A percentile compares a stretch with the other conserved stretches of the same genome.
These are phyloP conservation scores for Penicillium dipodomyicola DNA, from an alignment of 495 filamentous ascomycete genomes.

Conservation along the genomic window DNA sequence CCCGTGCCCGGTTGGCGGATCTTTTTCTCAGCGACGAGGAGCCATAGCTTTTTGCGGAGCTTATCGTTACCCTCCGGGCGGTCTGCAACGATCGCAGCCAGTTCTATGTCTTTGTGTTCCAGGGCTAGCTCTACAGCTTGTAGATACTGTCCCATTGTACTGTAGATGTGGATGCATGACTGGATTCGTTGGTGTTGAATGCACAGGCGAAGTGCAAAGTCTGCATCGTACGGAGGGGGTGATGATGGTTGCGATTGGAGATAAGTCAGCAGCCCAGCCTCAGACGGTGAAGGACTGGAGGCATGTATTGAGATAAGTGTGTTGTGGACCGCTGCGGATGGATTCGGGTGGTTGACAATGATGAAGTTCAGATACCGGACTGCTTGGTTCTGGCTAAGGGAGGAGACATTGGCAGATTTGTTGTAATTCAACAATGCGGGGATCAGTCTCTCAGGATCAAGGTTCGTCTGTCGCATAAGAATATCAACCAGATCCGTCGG, in stretches of 20 bases:
- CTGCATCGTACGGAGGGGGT: conserved; percentile 85
- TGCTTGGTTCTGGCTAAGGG: conserved; percentile 77
- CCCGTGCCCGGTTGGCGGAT: conserved; percentile 73
- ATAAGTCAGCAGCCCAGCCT: conserved; percentile 81
- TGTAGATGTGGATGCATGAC: conserved; percentile 94
- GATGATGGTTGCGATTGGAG: conserved; percentile 72
- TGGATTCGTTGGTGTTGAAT: conserved; percentile 90
- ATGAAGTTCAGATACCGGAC: conserved; percentile 91
- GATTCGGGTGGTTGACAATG: conserved; percentile 80
- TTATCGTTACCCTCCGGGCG: conserved; percentile 69
- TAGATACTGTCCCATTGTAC: conserved; percentile 86
- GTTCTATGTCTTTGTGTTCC: conserved; percentile 81
- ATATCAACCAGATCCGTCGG: conserved; percentile 86
- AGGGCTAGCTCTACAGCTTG: conserved; percentile 91
- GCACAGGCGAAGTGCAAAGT: conserved; percentile 93
- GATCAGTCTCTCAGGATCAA: conserved; percentile 86
- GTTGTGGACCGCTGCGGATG: conserved; percentile 92
- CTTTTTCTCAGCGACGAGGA: conserved; percentile 88
- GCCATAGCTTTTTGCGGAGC: conserved; percentile 93
- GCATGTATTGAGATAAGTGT: conserved; percentile 96
- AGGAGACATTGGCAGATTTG: conserved; percentile 50
- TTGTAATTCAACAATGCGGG: conserved; percentile 93
- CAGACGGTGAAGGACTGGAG: conserved; percentile 75
- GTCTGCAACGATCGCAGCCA: conserved; percentile 88
- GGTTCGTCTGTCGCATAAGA: conserved; percentile 83